Base-by-base conservation (phyloP, 2,329 filamentous ascomycete genomes). In the Apiospora koreana region DNA sequence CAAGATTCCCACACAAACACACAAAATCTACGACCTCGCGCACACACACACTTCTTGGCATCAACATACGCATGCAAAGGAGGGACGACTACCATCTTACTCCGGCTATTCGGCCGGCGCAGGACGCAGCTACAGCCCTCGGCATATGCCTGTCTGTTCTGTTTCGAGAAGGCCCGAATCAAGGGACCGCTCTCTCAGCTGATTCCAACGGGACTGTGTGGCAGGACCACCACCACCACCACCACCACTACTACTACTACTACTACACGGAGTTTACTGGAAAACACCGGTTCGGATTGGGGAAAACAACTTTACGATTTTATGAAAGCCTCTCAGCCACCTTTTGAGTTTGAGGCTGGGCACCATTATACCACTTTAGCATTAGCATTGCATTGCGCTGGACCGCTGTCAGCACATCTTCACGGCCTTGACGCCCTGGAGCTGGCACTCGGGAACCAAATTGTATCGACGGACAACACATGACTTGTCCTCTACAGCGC, bases 161-260 rank as follows among this genome's bases (percentile, higher is more conserved):
- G 31, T 23, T 62, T 38, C 54, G 54, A 62, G 54, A 62, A 62
- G 54, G 54, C 54, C 54, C 54, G 54, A 38, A n/a, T 62, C 18
- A n/a, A 62, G 54, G 54, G 31, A 38, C 54, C 54, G 54, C 54
- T n/a, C 54, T 35, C 54, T 38, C 54, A 35, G 21, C 54, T 62
- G 54, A 62, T 62, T 62, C 31, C 54, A n/a, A 62, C 54, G 54
- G 31, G 54, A 62, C 54, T 62, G 54, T 62, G 54, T 62, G 54
- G 54, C 54, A 38, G 54, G 54, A 62, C 54, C 54, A 62, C 54
- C 31, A 38, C 50, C 21, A 31, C 28, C 38, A 62, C 54, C 21
- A 38, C 28, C 18, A 35, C 28, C n/a, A 62, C 54, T 31, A 62
- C 54, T 38, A 38, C 50, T 35, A 31, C 28, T 62, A 62, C 54